A percentile compares a stretch with the other conserved stretches of the same genome.
phyloP scores from a whole-genome alignment of 2,329 filamentous ascomycete species.

The Sclerotinia sclerotiorum region DNA sequence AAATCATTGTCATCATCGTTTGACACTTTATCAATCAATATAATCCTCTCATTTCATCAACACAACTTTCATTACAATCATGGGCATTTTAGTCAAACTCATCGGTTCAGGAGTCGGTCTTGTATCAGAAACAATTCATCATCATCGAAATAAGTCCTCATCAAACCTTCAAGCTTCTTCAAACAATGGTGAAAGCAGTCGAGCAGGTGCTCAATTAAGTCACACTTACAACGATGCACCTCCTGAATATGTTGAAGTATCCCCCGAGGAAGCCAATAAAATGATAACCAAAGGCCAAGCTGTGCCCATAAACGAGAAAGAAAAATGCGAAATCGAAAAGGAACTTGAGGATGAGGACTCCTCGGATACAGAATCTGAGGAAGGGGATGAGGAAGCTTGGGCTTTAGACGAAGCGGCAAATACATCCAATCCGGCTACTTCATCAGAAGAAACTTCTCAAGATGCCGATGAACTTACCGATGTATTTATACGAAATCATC shows the following conservation, averaged over 20 bases:
- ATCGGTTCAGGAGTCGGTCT: constrained; percentile 36
- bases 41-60: not conserved
- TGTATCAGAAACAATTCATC: constrained; percentile 32
- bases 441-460: constrained; percentile 19
- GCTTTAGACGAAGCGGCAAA: constrained; percentile 33
- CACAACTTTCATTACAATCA: constrained; percentile 11
- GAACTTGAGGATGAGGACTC: constrained; percentile 24
- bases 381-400: constrained; percentile 36
- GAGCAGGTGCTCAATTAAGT: not conserved
- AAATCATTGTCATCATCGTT: not conserved
- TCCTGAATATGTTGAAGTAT: constrained; percentile 33
- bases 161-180: constrained; percentile 4
- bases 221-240: constrained; percentile 25
- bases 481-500: constrained; percentile 30
- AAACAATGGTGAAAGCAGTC: constrained; percentile 29
- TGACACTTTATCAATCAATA: not conserved
- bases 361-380: constrained; percentile 27
- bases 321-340: constrained; percentile 21
- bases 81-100: constrained; percentile 33
- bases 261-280: constrained; percentile 27
- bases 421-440: not conserved
- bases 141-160: constrained; percentile 25
- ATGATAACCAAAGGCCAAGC: constrained; percentile 31
- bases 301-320: constrained; percentile 25
- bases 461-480: constrained; percentile 26